Percentiles rank a stretch among this genome's conserved stretches.
Evolutionary conservation across 192 early-diverging fungal genomes (phyloP).

Genomic region (Backusella macrospora): DNA sequence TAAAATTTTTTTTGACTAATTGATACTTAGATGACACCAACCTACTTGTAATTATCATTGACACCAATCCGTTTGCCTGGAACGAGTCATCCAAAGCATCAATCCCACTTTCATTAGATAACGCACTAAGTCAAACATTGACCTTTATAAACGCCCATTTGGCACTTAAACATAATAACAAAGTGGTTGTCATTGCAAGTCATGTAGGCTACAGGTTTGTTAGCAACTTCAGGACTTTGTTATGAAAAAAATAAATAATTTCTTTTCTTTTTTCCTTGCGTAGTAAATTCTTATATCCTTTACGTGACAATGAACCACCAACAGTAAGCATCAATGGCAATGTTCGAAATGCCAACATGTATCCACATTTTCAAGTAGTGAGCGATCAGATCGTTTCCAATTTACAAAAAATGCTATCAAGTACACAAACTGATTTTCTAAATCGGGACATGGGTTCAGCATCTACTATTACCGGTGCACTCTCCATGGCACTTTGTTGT

Average conservation of each 20-base stretch:
- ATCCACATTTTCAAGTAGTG: conserved; percentile 58
- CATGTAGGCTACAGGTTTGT: conserved; percentile 59
- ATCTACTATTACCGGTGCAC: conserved; percentile 51
- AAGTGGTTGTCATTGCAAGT: conserved; percentile 83
- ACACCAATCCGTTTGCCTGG: conserved; percentile 83
- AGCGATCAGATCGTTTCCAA: conserved; percentile 52
- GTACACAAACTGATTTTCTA: conserved; percentile 12
- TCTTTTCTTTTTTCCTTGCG: neutral
- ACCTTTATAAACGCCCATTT: conserved; percentile 94
- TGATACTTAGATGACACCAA: conserved; percentile 63
- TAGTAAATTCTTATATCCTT: conserved; percentile 62
- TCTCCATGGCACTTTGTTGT: conserved; percentile 67
- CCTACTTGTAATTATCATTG: conserved; percentile 81
- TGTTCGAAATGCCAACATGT: conserved; percentile 54
- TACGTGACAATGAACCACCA: conserved; percentile 35
- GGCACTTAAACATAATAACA: conserved; percentile 85
- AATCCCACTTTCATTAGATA: conserved; percentile 58
- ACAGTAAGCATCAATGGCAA: conserved; percentile 27
- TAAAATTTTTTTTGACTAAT: neutral
- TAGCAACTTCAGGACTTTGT: neutral
- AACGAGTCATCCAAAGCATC: conserved; percentile 45
- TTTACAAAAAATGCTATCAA: conserved; percentile 34
- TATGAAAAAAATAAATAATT: neutral
- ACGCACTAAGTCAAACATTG: conserved; percentile 75
- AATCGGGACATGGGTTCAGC: conserved; percentile 11